These are phyloP conservation scores for Coemansia sp. DNA, from an alignment of 192 early-diverging fungal genomes.

Conservation along the genomic window DNA sequence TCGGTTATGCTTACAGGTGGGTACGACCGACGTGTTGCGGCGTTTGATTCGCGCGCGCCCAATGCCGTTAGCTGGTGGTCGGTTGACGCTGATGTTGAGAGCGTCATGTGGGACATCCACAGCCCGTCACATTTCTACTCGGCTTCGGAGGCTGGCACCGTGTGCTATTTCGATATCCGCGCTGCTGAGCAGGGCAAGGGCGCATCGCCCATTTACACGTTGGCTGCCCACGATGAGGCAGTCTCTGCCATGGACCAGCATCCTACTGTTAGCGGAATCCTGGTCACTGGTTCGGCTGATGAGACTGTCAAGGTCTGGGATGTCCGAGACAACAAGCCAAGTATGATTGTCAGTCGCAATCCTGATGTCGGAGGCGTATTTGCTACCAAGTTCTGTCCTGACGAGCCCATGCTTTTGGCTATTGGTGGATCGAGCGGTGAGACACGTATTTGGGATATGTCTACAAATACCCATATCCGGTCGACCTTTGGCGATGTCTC, in stretches of 20 bases:
- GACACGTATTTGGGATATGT: constrained; percentile 90
- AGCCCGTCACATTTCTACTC: constrained; percentile 75
- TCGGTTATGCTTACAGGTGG: constrained; percentile 87
- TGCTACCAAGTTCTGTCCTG: constrained; percentile 80
- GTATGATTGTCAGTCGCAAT: constrained; percentile 84
- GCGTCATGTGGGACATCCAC: constrained; percentile 89
- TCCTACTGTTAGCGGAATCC: constrained; percentile 68
- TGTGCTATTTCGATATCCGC: constrained; percentile 87
- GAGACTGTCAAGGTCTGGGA: constrained; percentile 94
- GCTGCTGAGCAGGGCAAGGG: constrained; percentile 31
- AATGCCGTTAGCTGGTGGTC: constrained; percentile 65
- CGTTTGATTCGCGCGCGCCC: constrained; percentile 91
- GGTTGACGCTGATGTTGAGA: constrained; percentile 85
- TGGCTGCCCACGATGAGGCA: constrained; percentile 92
- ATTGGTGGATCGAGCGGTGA: constrained; percentile 89
- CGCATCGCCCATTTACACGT: constrained; percentile 69
- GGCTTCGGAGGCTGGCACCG: constrained; percentile 87
- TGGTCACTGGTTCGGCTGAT: constrained; percentile 92
- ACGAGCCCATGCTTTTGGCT: constrained; percentile 87
- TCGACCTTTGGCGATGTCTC: constrained; percentile 27
- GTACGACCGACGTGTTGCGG: constrained; percentile 85
- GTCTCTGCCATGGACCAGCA: constrained; percentile 87
- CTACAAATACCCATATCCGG: constrained; percentile 81
- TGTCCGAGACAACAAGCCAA: constrained; percentile 66
- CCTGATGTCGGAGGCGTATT: constrained; percentile 86